Evolutionary conservation across 345 rosid species (phyloP).

Genomic region (Corchorus capsularis): DNA sequence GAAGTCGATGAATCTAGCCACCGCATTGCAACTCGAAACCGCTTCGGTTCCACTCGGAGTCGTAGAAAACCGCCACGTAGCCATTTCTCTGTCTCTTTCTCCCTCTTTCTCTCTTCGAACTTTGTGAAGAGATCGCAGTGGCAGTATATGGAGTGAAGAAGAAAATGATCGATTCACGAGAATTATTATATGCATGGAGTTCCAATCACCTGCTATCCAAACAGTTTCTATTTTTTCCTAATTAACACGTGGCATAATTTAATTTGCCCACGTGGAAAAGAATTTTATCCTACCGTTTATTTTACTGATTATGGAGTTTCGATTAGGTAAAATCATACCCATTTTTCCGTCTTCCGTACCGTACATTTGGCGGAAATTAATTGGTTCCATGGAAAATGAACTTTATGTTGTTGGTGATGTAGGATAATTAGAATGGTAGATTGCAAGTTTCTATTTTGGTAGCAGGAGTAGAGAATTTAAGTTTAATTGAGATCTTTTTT

Average conservation of each 20-base stretch:
- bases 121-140: not conserved
- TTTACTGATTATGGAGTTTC: not conserved
- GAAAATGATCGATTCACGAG: conserved; percentile 15
- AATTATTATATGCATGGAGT: not conserved
- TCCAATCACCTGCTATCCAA: not conserved
- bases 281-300: not conserved
- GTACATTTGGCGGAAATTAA: not conserved
- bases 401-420: not conserved
- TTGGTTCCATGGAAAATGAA: not conserved
- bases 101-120: not conserved
- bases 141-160: not conserved
- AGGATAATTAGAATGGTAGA: not conserved
- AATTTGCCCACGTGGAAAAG: not conserved
- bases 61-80: conserved; percentile 9
- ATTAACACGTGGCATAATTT: not conserved
- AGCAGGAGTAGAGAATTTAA: not conserved
- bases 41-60: conserved; percentile 10
- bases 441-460: not conserved
- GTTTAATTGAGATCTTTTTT: not conserved
- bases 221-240: too few relatives aligned
- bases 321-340: not conserved
- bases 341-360: not conserved
- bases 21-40: conserved; percentile 23
- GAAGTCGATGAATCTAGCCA: conserved; percentile 35
- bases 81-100: not conserved